These are phyloP conservation scores for Parathielavia appendiculata DNA, from an alignment of 495 filamentous ascomycete genomes.

Conservation along the genomic window DNA sequence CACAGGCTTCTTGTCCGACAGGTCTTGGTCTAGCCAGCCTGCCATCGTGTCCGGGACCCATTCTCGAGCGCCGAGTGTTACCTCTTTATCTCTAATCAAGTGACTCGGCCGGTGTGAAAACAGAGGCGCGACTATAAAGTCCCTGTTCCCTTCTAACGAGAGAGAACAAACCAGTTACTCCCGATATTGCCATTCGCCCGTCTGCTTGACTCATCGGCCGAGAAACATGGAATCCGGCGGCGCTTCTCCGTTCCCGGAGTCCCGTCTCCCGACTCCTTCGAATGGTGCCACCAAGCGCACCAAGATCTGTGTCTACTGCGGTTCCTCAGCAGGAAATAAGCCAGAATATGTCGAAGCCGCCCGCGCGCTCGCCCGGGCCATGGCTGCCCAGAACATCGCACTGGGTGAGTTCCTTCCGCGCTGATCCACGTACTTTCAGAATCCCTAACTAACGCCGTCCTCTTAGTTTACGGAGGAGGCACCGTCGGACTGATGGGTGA, in stretches of 20 bases:
- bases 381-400: slow-evolving; percentile 67
- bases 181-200: background rate
- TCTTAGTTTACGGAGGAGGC: slow-evolving; percentile 82
- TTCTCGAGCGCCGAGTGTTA: background rate
- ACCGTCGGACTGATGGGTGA: slow-evolving; percentile 95
- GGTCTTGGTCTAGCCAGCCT: slow-evolving; percentile 6
- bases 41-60: background rate
- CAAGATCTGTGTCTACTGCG: slow-evolving; percentile 77
- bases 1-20: slow-evolving; percentile 15
- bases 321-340: slow-evolving; percentile 63
- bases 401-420: slow-evolving; percentile 44
- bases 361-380: slow-evolving; percentile 63
- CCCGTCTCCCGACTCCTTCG: slow-evolving; percentile 26
- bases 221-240: slow-evolving; percentile 41
- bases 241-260: slow-evolving; percentile 32
- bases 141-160: background rate
- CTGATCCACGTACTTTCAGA: background rate
- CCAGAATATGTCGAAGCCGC: slow-evolving; percentile 70
- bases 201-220: background rate
- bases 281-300: slow-evolving; percentile 35
- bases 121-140: slow-evolving; percentile 2
- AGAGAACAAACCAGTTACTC: background rate
- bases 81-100: background rate
- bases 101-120: slow-evolving; percentile 1
- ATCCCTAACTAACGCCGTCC: background rate